Evolutionary conservation across 169 alveolate genomes (phyloP), one percentile per base, ranked within the genome.

Genomic region (Babesia ovata): DNA sequence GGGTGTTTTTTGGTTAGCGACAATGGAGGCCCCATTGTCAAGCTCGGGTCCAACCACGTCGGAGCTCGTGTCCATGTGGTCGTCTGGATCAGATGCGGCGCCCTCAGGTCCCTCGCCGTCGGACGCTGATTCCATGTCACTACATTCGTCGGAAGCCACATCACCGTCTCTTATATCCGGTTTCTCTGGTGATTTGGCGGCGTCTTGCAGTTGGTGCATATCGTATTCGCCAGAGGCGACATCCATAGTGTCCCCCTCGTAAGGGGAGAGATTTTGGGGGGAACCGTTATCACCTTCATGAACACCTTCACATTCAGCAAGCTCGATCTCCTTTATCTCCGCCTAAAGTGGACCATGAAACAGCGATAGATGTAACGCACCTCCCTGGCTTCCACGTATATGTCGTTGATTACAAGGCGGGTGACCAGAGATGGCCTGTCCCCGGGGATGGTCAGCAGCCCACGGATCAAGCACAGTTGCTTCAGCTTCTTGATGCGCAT

Each of bases 401-500:
- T 79, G 61, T 79, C 84, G 56, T 63, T 39, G 26, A 58, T 70
- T 3, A 79, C 22, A 17, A 79, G 49, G 16, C 87, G 50, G 19
- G 39, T 48, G 46, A 71, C 87, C 65, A 79, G 36, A 8, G 76
- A 29, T 19, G 22, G 19, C 33, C 87, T 46, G 13, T 50, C 65
- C 16, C 39, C 44, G 13, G 84, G 84, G 8, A 12, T 19, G 9
- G 48, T 29, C 21, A 59, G 36, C 33, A 82, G 54, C 36, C 89
- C 89, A n/a, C 74, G 71, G 6, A 21, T 76, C 29, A 28, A 3
- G 48, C 85, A 72, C 70, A 60, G 50, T 28, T 53, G 52, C 28
- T 63, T 82, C 46, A 82, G 46, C 42, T 73, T 46, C 71, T 73
- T 73, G 49, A 82, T 17, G 28, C 79, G 63, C 77, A 74, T 52